These are phyloP conservation scores for Solanum phureja DNA, from an alignment of 257 asterid genomes.

Conservation along the genomic window DNA sequence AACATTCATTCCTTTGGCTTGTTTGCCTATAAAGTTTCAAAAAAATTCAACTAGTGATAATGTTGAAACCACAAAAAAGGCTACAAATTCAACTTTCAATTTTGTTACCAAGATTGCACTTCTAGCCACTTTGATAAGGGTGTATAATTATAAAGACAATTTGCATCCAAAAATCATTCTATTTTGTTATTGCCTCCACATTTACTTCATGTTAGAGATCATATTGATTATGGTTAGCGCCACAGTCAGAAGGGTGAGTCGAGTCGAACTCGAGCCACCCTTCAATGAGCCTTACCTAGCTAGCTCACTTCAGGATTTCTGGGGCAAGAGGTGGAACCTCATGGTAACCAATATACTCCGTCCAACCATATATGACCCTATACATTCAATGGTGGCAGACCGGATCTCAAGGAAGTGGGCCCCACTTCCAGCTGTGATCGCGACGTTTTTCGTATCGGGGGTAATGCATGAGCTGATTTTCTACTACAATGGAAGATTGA, in stretches of 20 bases:
- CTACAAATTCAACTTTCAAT: background rate
- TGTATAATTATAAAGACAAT: background rate
- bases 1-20: constrained; percentile 35
- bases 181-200: background rate
- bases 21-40: constrained; percentile 39
- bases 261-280: constrained; percentile 22
- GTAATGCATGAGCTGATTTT: constrained; percentile 56
- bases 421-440: constrained; percentile 18
- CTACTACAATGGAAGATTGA: constrained; percentile 29
- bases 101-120: constrained; percentile 3
- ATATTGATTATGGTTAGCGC: background rate
- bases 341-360: constrained; percentile 33
- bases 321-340: constrained; percentile 62
- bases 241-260: background rate
- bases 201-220: constrained; percentile 1
- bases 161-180: constrained; percentile 17
- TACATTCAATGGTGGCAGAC: background rate
- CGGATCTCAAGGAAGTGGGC: background rate
- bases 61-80: background rate
- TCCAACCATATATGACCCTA: constrained; percentile 15
- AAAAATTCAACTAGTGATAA: background rate
- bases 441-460: constrained; percentile 46
- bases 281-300: constrained; percentile 43
- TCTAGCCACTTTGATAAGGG: constrained; percentile 2
- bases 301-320: constrained; percentile 52